Base-by-base conservation (phyloP, 305 asterid genomes). In the Fraxinus floribunda region DNA sequence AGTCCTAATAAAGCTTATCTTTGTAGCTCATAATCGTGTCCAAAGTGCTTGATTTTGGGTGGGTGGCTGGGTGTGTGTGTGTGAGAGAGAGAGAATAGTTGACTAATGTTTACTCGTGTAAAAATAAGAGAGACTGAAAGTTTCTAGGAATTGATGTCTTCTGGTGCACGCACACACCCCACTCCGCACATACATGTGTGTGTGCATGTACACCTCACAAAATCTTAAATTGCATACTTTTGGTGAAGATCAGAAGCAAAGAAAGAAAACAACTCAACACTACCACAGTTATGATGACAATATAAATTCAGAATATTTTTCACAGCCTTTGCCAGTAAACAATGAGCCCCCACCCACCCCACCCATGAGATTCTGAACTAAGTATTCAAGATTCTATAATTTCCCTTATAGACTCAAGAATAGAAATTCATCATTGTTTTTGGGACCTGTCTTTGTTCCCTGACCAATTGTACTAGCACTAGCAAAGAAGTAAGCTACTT, bases 371-470 rank as follows among this genome's bases (percentile, higher is more conserved):
- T 44, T 44, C 55, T 11, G 55, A 44, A 44, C 52, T 41, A 15
- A 15, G 60, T 60, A 73, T 88, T 86, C 88, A 90, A 86, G 78
- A 84, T 83, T 78, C 81, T 75, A 84, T 77, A 71, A 60, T 84
- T 82, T 89, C 89, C 83, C 79, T 79, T 36, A 32, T 24, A 13
- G 76, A 83, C 73, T 7, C 8, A 2, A 85, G 44, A 30, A 26
- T 73, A 46, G 52, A 82, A 78, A 70, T 72, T 76, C 91, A 88
- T 90, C 83, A 88, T 86, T 90, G 74, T 78, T 71, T 82, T 83
- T 22, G 57, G 16, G 88, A 75, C 87, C 84, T 1, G 77, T 81
- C 76, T 75, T 79, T 10, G 8, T 81, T 75, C 62, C 57, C 34
- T 68, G 41, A 32, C 80, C 74, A 80, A 78, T 24, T 71, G 74